phyloP scores from a whole-genome alignment of 2,329 filamentous ascomycete genomes.

The Colletotrichum godetiae region DNA sequence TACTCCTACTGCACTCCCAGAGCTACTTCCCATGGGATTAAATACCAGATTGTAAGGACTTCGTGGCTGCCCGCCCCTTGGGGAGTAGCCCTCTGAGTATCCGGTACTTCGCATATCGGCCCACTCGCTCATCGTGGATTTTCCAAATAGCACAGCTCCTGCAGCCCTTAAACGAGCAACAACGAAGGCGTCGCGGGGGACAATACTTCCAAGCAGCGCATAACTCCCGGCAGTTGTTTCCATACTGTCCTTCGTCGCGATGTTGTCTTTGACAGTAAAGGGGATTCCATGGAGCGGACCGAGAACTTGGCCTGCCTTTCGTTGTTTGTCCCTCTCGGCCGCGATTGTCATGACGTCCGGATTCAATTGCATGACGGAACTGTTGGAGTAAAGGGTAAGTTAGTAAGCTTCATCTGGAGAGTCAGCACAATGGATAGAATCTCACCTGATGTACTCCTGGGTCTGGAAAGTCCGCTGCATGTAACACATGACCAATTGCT shows the following conservation, averaged over 20 bases:
- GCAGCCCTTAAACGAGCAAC: constrained; percentile 70
- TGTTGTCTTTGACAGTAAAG: constrained; percentile 80
- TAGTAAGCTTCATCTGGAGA: not conserved
- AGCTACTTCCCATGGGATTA: constrained; percentile 76
- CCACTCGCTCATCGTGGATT: constrained; percentile 79
- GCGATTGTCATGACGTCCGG: constrained; percentile 75
- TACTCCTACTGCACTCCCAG: constrained; percentile 73
- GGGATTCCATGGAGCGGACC: constrained; percentile 80
- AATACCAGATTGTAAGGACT: constrained; percentile 76
- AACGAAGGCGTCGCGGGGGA: constrained; percentile 75
- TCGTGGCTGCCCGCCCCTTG: constrained; percentile 70
- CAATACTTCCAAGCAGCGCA: constrained; percentile 72
- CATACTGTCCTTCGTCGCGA: constrained; percentile 75
- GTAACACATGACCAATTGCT: constrained; percentile 71
- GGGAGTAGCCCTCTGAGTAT: constrained; percentile 63
- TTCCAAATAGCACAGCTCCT: constrained; percentile 77
- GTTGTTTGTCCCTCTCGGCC: constrained; percentile 68
- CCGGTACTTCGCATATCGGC: constrained; percentile 65
- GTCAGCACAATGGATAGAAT: not conserved
- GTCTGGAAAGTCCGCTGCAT: constrained; percentile 70
- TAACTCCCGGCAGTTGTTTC: constrained; percentile 79
- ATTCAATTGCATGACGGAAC: constrained; percentile 73
- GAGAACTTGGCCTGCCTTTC: constrained; percentile 64
- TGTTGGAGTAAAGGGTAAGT: constrained; percentile 38
- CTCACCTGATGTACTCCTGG: constrained; percentile 72